Percentiles rank a stretch among this genome's conserved stretches.
Conservation (phyloP, 768 basidiomycete genomes). For the Boletus rubescentipes region DNA sequence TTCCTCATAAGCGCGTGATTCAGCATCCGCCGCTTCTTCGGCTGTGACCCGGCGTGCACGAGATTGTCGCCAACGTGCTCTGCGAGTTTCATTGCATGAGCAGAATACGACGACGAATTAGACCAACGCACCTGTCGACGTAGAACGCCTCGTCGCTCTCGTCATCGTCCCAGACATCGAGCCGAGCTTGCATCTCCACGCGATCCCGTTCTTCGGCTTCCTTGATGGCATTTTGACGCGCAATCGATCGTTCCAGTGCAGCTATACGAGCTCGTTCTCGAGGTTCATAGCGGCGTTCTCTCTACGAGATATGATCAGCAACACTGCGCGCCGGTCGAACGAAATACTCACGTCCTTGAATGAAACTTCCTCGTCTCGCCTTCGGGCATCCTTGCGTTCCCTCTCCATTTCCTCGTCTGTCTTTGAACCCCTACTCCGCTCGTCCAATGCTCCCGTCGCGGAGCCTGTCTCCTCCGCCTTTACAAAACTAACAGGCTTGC, state of each 20-base stretch:
- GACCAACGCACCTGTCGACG: conserved; percentile 69
- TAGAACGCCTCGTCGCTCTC: conserved; percentile 93
- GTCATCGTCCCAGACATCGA: conserved; percentile 92
- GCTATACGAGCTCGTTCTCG: conserved; percentile 82
- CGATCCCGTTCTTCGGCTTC: conserved; percentile 81
- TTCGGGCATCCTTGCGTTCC: conserved; percentile 71
- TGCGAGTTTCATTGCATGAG: conserved; percentile 24
- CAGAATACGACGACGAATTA: neutral
- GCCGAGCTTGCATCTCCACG: conserved; percentile 72
- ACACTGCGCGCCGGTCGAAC: neutral
- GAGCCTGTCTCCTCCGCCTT: conserved; percentile 55
- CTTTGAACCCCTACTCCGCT: conserved; percentile 46
- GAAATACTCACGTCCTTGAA: conserved; percentile 74
- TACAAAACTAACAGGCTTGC: conserved; percentile 82
- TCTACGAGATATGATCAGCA: conserved; percentile 43
- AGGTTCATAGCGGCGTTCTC: conserved; percentile 91
- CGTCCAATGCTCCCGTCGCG: conserved; percentile 34
- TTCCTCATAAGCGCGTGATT: conserved; percentile 79
- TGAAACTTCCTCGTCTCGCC: conserved; percentile 79
- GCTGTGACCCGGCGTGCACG: conserved; percentile 67
- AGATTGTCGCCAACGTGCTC: conserved; percentile 82
- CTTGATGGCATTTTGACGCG: conserved; percentile 65
- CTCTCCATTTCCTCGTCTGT: conserved; percentile 89
- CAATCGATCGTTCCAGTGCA: conserved; percentile 71
- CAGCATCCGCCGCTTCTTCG: conserved; percentile 83